Percentiles rank a stretch among this genome's conserved stretches.
phyloP scores from a whole-genome alignment of 23 red algal genomes.

The Agarophyton chilense region DNA sequence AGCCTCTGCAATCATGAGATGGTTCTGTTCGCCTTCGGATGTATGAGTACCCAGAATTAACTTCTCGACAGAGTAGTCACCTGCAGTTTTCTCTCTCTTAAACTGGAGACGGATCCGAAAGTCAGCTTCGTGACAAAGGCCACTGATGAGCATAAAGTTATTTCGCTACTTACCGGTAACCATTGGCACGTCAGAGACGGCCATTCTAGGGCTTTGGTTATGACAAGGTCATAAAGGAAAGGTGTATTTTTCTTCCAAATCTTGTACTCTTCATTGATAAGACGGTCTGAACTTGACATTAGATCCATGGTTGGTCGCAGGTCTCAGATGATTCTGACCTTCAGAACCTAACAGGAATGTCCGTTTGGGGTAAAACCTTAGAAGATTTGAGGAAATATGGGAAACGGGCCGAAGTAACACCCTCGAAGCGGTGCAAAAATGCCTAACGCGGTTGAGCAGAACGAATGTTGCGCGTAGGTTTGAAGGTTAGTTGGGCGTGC shows the following conservation, averaged over 20 bases:
- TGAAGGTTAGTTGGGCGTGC: too few relatives aligned
- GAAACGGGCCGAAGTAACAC: not conserved
- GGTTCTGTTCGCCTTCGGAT: conserved; percentile 93
- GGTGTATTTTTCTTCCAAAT: conserved; percentile 99
- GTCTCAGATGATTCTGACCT: not conserved
- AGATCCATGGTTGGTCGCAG: not conserved
- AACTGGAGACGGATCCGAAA: conserved; percentile 11
- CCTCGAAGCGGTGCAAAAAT: too few relatives aligned
- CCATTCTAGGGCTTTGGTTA: conserved; percentile 99
- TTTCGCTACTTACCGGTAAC: conserved; percentile 70
- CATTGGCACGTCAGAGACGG: conserved; percentile 98
- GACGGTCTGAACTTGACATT: conserved; percentile 45
- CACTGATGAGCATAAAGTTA: not conserved
- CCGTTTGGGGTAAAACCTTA: not conserved
- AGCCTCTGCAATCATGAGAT: conserved; percentile 94
- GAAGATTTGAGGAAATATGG: not conserved
- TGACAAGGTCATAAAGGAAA: conserved; percentile 95
- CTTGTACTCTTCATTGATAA: conserved; percentile 99
- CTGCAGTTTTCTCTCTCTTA: conserved; percentile 70
- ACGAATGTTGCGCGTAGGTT: too few relatives aligned
- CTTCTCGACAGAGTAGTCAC: conserved; percentile 82
- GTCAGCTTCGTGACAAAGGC: not conserved
- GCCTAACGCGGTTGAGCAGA: too few relatives aligned
- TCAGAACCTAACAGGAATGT: not conserved
- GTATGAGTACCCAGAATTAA: conserved; percentile 97